Base-by-base conservation (phyloP, 2,329 filamentous ascomycete genomes). In the Nakataea oryzae region DNA sequence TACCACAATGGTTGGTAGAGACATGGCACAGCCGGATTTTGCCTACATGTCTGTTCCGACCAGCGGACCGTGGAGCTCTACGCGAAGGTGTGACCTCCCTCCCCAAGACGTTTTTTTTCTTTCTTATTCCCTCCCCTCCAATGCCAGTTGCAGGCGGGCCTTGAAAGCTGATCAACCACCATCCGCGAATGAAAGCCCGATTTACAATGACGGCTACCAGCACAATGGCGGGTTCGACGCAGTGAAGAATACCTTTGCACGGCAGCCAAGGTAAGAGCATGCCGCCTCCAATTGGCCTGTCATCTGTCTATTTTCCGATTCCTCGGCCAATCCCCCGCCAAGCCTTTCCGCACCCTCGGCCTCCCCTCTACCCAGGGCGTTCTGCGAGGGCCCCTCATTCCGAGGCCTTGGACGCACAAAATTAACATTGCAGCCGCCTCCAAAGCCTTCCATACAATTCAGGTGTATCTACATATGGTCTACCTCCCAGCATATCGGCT, bases 41-140 rank as follows among this genome's bases (percentile, higher is more conserved):
- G 73, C 75, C 65, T 81, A 81, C 72, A 77, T 75, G 70, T 74
- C 79, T 66, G 73, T 73, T 69, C 75, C 76, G 71, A 72, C 78
- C 64, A 76, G 75, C 71, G 75, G 78, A 67, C 75, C 78, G 63
- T 83, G 81, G 81, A 76, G 77, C 66, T 70, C 78, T 66, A 74
- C 77, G 66, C 79, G 78, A 74, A 84, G 80, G 81, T 67, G 65
- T 30, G 27, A 57, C 41, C 41, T 50, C 41, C 17, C 41, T n/a
- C 59, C 29, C 28, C 50, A 29, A 60, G 26, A 30, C 26, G 28
- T 55, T 54, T 54, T 54, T 55, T 11, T 34, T 34, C 27, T 26
- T 47, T 29, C 34, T 41, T 11, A 27, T 57, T 41, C 28, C 26
- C 41, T 41, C 50, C 34, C 27, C 57, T 34, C 57, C 57, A 58